phyloP scores from a whole-genome alignment of 1,139 yeast genomes.

The Lodderomyces pseudojiufengensis region DNA sequence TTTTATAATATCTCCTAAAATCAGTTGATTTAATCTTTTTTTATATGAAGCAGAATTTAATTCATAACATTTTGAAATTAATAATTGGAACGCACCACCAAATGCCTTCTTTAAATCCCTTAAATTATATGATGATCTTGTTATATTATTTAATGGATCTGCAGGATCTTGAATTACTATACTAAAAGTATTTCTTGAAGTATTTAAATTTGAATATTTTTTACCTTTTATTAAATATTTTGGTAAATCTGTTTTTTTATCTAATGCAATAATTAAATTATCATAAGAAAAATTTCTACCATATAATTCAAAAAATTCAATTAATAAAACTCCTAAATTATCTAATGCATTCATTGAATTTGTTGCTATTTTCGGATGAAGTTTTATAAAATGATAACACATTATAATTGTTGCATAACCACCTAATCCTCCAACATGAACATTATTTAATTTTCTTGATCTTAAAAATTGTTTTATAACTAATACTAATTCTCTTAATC shows the following conservation, averaged over 20 bases:
- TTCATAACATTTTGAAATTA: constrained; percentile 67
- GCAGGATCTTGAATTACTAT: constrained; percentile 89
- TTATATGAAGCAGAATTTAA: constrained; percentile 59
- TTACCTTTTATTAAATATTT: constrained; percentile 54
- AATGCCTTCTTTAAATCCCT: constrained; percentile 82
- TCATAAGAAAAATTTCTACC: constrained; percentile 92
- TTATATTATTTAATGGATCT: constrained; percentile 75
- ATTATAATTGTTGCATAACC: constrained; percentile 90
- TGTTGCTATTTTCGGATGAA: constrained; percentile 78
- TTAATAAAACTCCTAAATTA: constrained; percentile 81
- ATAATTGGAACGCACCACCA: constrained; percentile 83
- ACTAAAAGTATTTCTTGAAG: constrained; percentile 56
- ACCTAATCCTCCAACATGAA: constrained; percentile 95
- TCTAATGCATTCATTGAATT: constrained; percentile 63
- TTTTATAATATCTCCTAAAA: constrained; percentile 76
- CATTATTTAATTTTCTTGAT: constrained; percentile 78
- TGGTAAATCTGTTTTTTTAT: constrained; percentile 44
- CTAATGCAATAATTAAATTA: constrained; percentile 63
- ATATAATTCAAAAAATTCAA: constrained; percentile 93
- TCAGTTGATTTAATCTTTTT: constrained; percentile 67
- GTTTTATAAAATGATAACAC: constrained; percentile 72
- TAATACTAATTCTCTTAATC: constrained; percentile 78
- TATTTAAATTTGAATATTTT: constrained; percentile 51
- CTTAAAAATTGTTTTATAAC: constrained; percentile 84
- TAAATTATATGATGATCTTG: constrained; percentile 81